Evolutionary conservation across 2,329 filamentous ascomycete genomes (phyloP).

Genomic region (Pseudogymnoascus sp.): DNA sequence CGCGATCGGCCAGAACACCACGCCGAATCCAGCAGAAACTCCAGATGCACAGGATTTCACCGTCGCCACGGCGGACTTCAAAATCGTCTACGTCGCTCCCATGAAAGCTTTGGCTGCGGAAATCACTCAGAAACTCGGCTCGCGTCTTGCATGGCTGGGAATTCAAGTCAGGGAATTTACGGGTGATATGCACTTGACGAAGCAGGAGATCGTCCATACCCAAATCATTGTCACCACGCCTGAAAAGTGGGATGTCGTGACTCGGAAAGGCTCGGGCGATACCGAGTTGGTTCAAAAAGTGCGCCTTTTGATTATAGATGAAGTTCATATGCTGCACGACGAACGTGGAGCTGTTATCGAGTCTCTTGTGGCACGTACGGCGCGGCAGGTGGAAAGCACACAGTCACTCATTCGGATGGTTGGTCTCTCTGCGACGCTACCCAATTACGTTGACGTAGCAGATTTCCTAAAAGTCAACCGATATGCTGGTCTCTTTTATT

Average conservation of each 20-base stretch:
- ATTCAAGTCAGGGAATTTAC: slow-evolving; percentile 89
- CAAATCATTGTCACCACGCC: slow-evolving; percentile 98
- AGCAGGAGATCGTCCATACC: slow-evolving; percentile 87
- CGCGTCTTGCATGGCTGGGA: slow-evolving; percentile 85
- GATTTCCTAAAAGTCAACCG: slow-evolving; percentile 96
- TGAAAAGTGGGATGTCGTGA: slow-evolving; percentile 99
- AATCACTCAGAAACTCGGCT: slow-evolving; percentile 88
- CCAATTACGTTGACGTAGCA: slow-evolving; percentile 93
- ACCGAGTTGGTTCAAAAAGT: slow-evolving; percentile 98
- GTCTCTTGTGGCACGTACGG: slow-evolving; percentile 86
- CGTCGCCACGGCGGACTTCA: slow-evolving; percentile 82
- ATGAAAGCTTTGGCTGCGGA: slow-evolving; percentile 98
- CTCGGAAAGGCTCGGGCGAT: slow-evolving; percentile 91
- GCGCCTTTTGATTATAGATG: slow-evolving; percentile 89
- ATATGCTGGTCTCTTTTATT: slow-evolving; percentile 88
- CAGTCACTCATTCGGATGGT: slow-evolving; percentile 95
- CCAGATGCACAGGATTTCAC: slow-evolving; percentile 67
- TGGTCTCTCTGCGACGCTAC: slow-evolving; percentile 87
- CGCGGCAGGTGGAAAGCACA: slow-evolving; percentile 94
- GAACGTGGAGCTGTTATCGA: slow-evolving; percentile 94
- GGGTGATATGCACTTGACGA: slow-evolving; percentile 97
- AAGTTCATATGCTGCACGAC: slow-evolving; percentile 99
- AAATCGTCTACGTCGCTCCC: slow-evolving; percentile 95
- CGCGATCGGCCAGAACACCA: slow-evolving; percentile 75
- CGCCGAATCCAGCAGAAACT: slow-evolving; percentile 69